Conservation (phyloP, 2,329 filamentous ascomycete species). For the Westerdykella ornata region DNA sequence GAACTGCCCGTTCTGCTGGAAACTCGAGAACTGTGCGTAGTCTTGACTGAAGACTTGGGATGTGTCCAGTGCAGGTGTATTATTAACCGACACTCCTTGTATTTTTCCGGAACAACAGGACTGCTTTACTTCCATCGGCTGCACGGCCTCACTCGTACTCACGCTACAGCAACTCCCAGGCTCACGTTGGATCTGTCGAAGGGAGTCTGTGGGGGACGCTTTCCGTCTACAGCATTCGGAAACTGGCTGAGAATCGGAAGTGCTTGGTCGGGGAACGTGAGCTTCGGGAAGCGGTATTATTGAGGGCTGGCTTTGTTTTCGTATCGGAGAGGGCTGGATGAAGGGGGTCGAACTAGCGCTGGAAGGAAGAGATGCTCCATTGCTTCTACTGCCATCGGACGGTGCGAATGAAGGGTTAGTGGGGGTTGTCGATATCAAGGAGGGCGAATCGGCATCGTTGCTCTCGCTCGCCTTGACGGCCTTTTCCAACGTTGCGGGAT, state of each 20-base stretch:
- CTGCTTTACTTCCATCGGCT: slow-evolving; percentile 17
- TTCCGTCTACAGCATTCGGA: slow-evolving; percentile 33
- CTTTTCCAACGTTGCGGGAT: slow-evolving; percentile 26
- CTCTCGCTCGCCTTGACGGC: slow-evolving; percentile 31
- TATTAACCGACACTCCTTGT: slow-evolving; percentile 2
- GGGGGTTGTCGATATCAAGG: slow-evolving; percentile 23
- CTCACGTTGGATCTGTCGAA: slow-evolving; percentile 4
- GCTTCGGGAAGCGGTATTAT: slow-evolving; percentile 3
- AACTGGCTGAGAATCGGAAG: slow-evolving; percentile 5
- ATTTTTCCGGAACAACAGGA: slow-evolving; percentile 27
- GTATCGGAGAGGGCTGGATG: slow-evolving; percentile 16
- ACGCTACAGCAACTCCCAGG: slow-evolving; percentile 26
- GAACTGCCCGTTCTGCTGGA: slow-evolving; percentile 18
- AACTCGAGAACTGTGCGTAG: slow-evolving; percentile 6
- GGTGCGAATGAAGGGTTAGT: slow-evolving; percentile 15
- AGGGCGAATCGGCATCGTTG: slow-evolving; percentile 28
- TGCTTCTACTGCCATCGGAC: slow-evolving; percentile 27
- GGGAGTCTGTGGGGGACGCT: slow-evolving; percentile 1
- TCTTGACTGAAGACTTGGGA: slow-evolving; percentile 1
- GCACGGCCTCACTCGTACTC: slow-evolving; percentile 15
- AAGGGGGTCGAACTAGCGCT: slow-evolving; percentile 37
- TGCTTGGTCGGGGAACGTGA: slow-evolving; percentile 3
- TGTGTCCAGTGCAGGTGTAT: neutral
- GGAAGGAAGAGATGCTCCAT: slow-evolving; percentile 28
- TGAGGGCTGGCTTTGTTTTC: slow-evolving; percentile 14